Evolutionary conservation across 2,329 filamentous ascomycete genomes (phyloP).

Genomic region (Pyrenochaeta sp.): DNA sequence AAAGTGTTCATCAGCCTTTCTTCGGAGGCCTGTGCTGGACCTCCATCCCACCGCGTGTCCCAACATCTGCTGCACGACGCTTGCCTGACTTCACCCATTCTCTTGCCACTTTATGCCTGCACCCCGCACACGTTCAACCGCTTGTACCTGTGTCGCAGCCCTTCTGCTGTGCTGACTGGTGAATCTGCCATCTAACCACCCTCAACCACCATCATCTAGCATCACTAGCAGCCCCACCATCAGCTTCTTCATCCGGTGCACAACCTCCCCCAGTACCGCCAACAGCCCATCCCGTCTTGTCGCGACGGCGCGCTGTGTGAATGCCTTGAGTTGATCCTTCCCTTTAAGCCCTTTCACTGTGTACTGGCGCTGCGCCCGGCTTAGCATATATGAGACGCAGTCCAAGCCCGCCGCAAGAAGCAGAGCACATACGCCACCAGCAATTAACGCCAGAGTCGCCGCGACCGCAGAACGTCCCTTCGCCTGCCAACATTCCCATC

Average conservation of each 20-base stretch:
- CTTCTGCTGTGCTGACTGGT: not conserved
- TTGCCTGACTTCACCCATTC: constrained; percentile 16
- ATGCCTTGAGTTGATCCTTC: constrained; percentile 29
- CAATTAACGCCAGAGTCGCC: constrained; percentile 75
- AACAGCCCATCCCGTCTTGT: constrained; percentile 17
- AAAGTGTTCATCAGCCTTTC: constrained; percentile 18
- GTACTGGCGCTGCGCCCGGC: constrained; percentile 26
- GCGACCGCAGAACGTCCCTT: constrained; percentile 72
- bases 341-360: constrained; percentile 13
- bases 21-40: constrained; percentile 14
- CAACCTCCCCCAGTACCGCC: not conserved
- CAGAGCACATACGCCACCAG: constrained; percentile 69
- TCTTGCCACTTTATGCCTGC: constrained; percentile 25
- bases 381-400: constrained; percentile 63
- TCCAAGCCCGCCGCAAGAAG: constrained; percentile 63
- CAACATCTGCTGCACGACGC: constrained; percentile 28
- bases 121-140: constrained; percentile 13
- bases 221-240: constrained; percentile 22
- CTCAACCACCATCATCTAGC: constrained; percentile 16
- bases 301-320: constrained; percentile 25
- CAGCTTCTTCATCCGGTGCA: constrained; percentile 15
- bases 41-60: constrained; percentile 17
- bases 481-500: constrained; percentile 74
- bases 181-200: not conserved
- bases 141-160: constrained; percentile 10